These are phyloP conservation scores for Acephala macrosclerotiorum DNA, from an alignment of 2,329 filamentous ascomycete genomes.

Conservation along the genomic window DNA sequence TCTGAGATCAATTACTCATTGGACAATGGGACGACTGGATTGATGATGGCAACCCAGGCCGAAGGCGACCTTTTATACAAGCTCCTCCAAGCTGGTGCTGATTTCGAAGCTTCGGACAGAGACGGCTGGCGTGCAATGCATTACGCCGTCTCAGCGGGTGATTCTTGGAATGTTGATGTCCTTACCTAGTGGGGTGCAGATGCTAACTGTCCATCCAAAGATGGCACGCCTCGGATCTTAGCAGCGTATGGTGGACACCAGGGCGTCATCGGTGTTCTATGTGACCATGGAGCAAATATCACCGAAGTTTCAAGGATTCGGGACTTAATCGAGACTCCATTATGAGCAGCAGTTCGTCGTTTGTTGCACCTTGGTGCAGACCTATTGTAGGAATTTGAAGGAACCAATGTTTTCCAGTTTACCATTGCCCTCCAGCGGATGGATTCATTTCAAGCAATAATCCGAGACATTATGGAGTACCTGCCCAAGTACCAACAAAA, in stretches of 20 bases:
- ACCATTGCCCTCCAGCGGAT: neutral
- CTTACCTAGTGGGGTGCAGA: neutral
- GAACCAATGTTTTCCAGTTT: neutral
- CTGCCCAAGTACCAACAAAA: neutral
- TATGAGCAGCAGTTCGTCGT: neutral
- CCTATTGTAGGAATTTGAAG: neutral
- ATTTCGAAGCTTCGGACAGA: neutral
- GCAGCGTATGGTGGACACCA: neutral
- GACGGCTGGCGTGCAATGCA: constrained; percentile 1
- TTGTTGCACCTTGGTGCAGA: too few species aligned
- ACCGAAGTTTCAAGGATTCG: neutral
- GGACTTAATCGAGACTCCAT: neutral
- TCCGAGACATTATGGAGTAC: neutral
- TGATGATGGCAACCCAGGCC: neutral
- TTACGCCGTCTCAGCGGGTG: neutral
- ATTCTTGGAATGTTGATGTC: neutral
- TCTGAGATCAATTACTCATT: neutral
- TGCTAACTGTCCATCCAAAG: neutral
- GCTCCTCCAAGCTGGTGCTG: neutral
- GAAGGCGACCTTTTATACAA: neutral
- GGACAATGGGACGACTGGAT: neutral
- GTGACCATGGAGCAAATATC: neutral
- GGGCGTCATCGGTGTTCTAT: neutral
- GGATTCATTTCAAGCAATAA: neutral
- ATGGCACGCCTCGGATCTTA: neutral